A percentile compares a stretch with the other conserved stretches of the same genome.
phyloP scores from a whole-genome alignment of 2,329 filamentous ascomycete genomes.

The Diatrype stigma region DNA sequence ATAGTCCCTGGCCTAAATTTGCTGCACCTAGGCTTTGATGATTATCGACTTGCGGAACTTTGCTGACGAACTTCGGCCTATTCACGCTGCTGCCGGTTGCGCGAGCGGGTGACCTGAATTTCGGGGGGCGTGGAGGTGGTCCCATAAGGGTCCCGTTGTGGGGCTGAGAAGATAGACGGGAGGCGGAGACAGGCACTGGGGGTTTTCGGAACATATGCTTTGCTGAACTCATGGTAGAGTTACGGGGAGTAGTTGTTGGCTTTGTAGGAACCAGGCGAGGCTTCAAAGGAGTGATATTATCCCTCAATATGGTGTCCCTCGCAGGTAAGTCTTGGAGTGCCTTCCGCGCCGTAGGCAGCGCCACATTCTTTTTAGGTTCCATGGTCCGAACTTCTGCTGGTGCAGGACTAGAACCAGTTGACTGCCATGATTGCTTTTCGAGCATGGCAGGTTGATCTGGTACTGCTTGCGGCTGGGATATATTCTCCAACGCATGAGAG shows the following conservation, averaged over 20 bases:
- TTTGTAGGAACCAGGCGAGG: not conserved
- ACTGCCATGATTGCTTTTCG: too few species aligned
- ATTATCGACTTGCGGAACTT: conserved; percentile 3
- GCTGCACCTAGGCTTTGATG: not conserved
- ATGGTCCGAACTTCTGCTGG: not conserved
- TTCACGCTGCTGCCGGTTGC: conserved; percentile 3
- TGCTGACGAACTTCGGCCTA: conserved; percentile 16
- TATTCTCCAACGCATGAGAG: too few species aligned
- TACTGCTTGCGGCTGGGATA: too few species aligned
- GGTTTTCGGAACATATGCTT: conserved; percentile 1
- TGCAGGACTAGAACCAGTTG: not conserved
- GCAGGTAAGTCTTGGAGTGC: conserved; percentile 8
- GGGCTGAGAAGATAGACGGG: conserved; percentile 10
- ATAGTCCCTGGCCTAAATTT: not conserved
- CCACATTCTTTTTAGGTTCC: conserved; percentile 7
- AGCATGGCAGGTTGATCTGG: too few species aligned
- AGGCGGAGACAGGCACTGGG: conserved; percentile 2
- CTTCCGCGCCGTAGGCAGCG: conserved; percentile 3
- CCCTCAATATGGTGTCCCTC: conserved; percentile 7
- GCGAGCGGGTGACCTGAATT: conserved; percentile 15
- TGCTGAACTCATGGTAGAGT: not conserved
- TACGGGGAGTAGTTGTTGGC: not conserved
- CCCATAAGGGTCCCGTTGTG: conserved; percentile 17
- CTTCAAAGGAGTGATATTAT: conserved; percentile 1
- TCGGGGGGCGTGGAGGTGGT: conserved; percentile 21